These are phyloP conservation scores for Pichia gijzeniarum DNA, from an alignment of 805 yeast species.

Conservation along the genomic window DNA sequence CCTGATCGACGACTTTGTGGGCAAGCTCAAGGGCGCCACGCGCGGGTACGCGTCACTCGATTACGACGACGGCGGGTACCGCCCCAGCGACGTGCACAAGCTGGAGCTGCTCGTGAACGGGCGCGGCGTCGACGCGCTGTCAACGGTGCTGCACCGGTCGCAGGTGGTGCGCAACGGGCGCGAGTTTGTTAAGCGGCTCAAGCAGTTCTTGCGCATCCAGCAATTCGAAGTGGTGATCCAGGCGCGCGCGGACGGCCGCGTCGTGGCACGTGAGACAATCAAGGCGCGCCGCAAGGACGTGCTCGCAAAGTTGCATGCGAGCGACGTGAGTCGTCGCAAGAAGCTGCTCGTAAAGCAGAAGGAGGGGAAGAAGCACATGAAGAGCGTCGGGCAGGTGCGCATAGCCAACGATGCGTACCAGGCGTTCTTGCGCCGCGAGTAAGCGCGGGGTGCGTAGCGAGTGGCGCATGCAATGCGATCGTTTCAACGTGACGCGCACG, in stretches of 20 bases:
- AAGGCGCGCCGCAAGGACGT: slow-evolving; percentile 94
- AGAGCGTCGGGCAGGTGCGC: slow-evolving; percentile 67
- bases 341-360: slow-evolving; percentile 83
- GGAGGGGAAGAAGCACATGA: slow-evolving; percentile 86
- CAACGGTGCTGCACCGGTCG: slow-evolving; percentile 81
- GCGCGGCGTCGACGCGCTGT: slow-evolving; percentile 81
- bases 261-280: slow-evolving; percentile 87
- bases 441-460: not conserved
- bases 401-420: slow-evolving; percentile 86
- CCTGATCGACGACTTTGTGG: slow-evolving; percentile 91
- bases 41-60: slow-evolving; percentile 92
- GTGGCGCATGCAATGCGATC: too few species aligned
- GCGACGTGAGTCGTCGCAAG: slow-evolving; percentile 85
- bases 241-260: slow-evolving; percentile 73
- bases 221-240: slow-evolving; percentile 90
- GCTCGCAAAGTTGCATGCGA: slow-evolving; percentile 87
- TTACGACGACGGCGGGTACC: slow-evolving; percentile 90
- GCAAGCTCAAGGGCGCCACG: slow-evolving; percentile 82
- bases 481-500: not conserved
- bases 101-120: slow-evolving; percentile 88
- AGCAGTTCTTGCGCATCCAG: slow-evolving; percentile 72
- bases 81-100: slow-evolving; percentile 72
- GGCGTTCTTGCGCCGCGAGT: slow-evolving; percentile 55
- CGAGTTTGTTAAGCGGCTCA: slow-evolving; percentile 78
- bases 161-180: slow-evolving; percentile 69